phyloP scores from a whole-genome alignment of 495 filamentous ascomycete species.

The Penicillium coffeae region DNA sequence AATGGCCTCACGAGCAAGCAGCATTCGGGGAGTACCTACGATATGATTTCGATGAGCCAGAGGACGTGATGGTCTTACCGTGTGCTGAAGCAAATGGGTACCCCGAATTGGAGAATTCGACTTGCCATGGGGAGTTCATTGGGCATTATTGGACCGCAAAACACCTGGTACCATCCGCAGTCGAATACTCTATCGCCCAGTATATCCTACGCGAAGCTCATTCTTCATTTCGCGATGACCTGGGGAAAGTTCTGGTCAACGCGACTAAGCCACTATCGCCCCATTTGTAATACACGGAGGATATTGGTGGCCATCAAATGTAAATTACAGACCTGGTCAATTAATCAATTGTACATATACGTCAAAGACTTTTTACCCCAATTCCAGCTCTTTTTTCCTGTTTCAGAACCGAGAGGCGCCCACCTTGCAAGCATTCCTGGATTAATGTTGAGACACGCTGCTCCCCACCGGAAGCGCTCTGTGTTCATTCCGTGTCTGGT shows the following conservation, averaged over 20 bases:
- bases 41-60: slow-evolving; percentile 25
- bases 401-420: too few species aligned
- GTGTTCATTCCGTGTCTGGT: too few species aligned
- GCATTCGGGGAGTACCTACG: slow-evolving; percentile 35
- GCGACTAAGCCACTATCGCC: neutral
- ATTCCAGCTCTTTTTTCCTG: too few species aligned
- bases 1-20: slow-evolving; percentile 37
- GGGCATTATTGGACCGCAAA: slow-evolving; percentile 18
- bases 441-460: too few species aligned
- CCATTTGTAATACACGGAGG: neutral
- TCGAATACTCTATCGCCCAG: slow-evolving; percentile 10
- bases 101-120: slow-evolving; percentile 6
- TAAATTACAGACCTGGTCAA: neutral
- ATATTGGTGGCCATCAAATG: neutral
- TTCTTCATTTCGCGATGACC: slow-evolving; percentile 6
- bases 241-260: neutral
- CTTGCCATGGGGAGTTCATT: slow-evolving; percentile 14
- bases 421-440: too few species aligned
- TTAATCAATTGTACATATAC: too few species aligned
- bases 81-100: slow-evolving; percentile 33
- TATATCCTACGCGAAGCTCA: slow-evolving; percentile 11
- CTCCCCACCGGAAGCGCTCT: too few species aligned
- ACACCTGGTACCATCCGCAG: neutral
- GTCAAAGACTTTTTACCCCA: too few species aligned
- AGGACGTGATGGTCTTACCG: slow-evolving; percentile 33